Evolutionary conservation across 352 stramenopile species (phyloP), one percentile per base, ranked within the genome.

Genomic region (Pythium sukuiense): DNA sequence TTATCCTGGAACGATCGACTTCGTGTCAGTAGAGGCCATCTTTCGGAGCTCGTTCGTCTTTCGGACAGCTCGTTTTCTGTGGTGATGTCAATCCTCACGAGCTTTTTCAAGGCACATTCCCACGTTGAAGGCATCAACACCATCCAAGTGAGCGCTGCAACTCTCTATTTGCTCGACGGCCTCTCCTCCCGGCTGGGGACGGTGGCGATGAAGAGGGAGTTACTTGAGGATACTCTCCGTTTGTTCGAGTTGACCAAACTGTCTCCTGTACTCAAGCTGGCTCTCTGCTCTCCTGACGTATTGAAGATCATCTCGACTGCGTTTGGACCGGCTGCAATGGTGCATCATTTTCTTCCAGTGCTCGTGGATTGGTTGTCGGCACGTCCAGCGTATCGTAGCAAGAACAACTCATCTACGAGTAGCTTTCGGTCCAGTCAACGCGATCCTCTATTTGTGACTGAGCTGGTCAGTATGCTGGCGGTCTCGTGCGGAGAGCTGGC

Each of bases 281-380:
- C 71, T 26, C 58, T 95, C 6, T 64, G 65, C 0, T 69, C 81
- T 1, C 84, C 86, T 1, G 77, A 80, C 4, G 79, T 89, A 0
- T 46, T 95, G 26, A 76, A 72, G 50, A 41, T 32, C 1, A 18
- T 76, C 2, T 26, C 37, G 13, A 43, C 24, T 6, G 53, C 56
- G 18, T 92, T 92, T 63, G 84, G 86, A 32, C 65, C 63, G 2
- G 43, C 65, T 29, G 68, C 64, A 16, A 71, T 93, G 7, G 59
- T 93, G 5, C 67, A 80, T 39, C 74, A 69, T 48, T 80, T 93
- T 59, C 46, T 93, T 7, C 86, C 84, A 6, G 72, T 89, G 3
- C 49, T 95, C 1, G 35, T 89, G 2, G 86, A 93, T 46, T 95
- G 86, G 86, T 57, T 91, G 3, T 70, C 79, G 3, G 68, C 79